Conservation (phyloP, 2,329 filamentous ascomycete species). For the Colletotrichum simmondsii region DNA sequence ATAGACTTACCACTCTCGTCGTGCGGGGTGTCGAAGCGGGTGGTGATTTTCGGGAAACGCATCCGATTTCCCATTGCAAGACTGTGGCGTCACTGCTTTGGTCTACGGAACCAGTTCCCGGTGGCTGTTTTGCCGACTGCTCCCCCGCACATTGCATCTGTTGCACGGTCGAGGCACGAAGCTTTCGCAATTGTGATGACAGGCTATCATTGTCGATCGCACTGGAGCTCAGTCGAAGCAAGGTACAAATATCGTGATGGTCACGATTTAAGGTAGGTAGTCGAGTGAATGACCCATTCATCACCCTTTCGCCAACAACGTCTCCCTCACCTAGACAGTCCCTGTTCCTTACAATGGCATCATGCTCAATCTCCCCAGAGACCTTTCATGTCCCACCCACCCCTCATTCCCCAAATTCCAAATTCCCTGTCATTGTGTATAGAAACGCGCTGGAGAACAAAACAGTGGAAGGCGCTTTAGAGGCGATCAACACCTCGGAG, state of each 20-base stretch:
- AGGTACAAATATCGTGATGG: neutral
- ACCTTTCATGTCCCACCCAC: neutral
- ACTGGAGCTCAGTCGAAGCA: neutral
- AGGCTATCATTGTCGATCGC: neutral
- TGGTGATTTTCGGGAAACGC: no score
- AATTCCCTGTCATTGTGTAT: neutral
- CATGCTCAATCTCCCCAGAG: neutral
- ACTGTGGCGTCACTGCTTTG: no score
- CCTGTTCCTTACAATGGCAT: neutral
- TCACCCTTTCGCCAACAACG: neutral
- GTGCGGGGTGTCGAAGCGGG: no score
- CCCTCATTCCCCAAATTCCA: neutral
- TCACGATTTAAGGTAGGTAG: no score
- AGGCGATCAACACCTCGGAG: neutral
- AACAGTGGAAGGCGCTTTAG: neutral
- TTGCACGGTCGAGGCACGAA: neutral
- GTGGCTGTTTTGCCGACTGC: no score
- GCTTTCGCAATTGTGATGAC: neutral
- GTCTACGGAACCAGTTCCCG: no score
- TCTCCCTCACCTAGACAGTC: no score
- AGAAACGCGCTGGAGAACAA: neutral
- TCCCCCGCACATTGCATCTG: neutral
- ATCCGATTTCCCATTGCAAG: no score
- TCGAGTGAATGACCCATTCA: no score
- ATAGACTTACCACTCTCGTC: no score